phyloP scores from a whole-genome alignment of 75 land plant species.

The Pseudotsuga menziesii region DNA sequence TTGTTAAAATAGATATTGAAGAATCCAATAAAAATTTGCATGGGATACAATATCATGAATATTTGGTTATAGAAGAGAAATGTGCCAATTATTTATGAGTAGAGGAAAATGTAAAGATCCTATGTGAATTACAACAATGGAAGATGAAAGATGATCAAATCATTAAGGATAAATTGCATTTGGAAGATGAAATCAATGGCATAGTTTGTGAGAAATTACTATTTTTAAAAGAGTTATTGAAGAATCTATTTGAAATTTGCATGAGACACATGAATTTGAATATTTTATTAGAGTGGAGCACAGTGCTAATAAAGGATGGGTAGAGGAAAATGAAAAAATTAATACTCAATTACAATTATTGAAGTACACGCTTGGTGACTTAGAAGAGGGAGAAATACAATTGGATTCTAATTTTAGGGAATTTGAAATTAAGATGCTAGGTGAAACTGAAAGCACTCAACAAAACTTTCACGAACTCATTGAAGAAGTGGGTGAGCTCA shows the following conservation, averaged over 20 bases:
- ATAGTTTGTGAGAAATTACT: background rate
- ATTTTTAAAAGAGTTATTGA: background rate
- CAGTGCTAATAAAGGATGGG: background rate
- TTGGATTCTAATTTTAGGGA: too few species aligned
- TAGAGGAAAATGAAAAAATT: constrained; percentile 3
- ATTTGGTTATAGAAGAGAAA: background rate
- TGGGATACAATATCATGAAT: background rate
- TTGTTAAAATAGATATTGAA: background rate
- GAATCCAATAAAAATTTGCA: background rate
- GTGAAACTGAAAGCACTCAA: too few species aligned
- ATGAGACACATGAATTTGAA: background rate
- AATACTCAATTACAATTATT: background rate
- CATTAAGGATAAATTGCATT: background rate
- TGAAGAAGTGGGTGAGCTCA: too few species aligned
- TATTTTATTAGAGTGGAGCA: background rate
- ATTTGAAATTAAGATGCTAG: too few species aligned
- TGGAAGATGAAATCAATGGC: background rate
- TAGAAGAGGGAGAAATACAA: too few species aligned
- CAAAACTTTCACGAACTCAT: too few species aligned
- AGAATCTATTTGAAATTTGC: background rate
- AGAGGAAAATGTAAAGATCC: constrained; percentile 8
- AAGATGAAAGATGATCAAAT: background rate
- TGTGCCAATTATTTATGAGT: background rate
- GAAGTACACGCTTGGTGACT: background rate
- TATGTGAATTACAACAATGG: background rate